Evolutionary conservation across 371 early-diverging fungal genomes (phyloP).

Genomic region (Nematocida major): DNA sequence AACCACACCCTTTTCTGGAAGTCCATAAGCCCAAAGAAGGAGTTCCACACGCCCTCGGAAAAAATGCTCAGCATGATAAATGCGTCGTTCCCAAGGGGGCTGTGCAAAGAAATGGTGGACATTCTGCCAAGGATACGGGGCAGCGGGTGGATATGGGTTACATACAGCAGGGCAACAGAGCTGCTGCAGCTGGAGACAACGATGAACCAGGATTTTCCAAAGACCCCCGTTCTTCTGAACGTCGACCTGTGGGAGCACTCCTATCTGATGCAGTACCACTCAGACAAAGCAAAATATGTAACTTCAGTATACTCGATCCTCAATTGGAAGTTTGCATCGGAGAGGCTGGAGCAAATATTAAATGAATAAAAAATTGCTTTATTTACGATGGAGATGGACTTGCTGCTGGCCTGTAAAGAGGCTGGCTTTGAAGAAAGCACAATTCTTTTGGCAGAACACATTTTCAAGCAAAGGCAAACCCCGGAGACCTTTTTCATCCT

Average conservation of each 20-base stretch:
- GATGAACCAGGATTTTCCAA: constrained; percentile 42
- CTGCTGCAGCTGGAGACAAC: constrained; percentile 1
- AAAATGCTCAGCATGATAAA: neutral
- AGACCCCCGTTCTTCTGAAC: constrained; percentile 21
- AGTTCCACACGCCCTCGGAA: neutral
- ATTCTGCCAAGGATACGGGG: constrained; percentile 13
- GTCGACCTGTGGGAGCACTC: constrained; percentile 49
- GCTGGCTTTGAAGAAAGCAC: constrained; percentile 40
- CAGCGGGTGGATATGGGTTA: constrained; percentile 45
- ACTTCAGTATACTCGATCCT: neutral
- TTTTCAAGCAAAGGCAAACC: neutral
- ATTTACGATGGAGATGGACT: constrained; percentile 29
- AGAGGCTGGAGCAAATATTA: constrained; percentile 12
- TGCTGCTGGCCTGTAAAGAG: neutral
- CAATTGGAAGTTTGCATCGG: constrained; percentile 39
- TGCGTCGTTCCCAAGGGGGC: neutral
- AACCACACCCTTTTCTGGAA: constrained; percentile 45
- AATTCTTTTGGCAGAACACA: constrained; percentile 22
- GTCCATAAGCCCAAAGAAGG: neutral
- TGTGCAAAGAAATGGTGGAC: neutral
- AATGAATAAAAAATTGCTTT: neutral
- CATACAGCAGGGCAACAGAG: neutral
- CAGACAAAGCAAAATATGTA: constrained; percentile 22
- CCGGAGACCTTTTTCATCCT: constrained; percentile 16
- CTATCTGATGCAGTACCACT: constrained; percentile 29